These are phyloP conservation scores for Dionaea muscipula DNA, from an alignment of 179 eudicot species.

Conservation along the genomic window DNA sequence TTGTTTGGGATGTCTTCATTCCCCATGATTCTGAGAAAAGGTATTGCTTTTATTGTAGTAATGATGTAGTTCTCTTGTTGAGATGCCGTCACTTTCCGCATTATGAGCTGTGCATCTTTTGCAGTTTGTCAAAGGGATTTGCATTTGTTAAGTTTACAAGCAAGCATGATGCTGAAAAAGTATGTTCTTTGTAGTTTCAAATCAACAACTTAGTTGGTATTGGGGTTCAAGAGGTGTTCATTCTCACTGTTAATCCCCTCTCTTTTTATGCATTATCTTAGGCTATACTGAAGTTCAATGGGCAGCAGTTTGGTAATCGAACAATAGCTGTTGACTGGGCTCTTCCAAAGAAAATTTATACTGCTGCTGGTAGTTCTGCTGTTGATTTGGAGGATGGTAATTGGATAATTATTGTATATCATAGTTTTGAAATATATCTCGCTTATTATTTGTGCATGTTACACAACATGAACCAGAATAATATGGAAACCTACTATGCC, in stretches of 20 bases:
- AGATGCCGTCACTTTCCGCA: background rate
- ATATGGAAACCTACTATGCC: no score
- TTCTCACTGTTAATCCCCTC: background rate
- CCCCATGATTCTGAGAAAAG: constrained; percentile 74
- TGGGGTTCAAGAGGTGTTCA: background rate
- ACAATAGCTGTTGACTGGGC: constrained; percentile 98
- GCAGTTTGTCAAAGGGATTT: constrained; percentile 78
- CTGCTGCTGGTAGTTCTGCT: constrained; percentile 29
- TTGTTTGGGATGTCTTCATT: constrained; percentile 87
- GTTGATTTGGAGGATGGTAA: constrained; percentile 50
- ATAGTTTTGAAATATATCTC: background rate
- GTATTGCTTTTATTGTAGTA: constrained; percentile 20
- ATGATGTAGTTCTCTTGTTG: constrained; percentile 4
- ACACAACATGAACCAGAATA: no score
- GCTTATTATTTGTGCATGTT: background rate
- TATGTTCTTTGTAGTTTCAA: constrained; percentile 17
- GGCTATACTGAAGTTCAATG: constrained; percentile 88
- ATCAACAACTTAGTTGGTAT: background rate
- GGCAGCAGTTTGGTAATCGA: constrained; percentile 43
- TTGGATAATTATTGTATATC: constrained; percentile 4
- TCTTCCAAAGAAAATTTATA: constrained; percentile 67
- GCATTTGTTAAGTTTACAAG: constrained; percentile 85
- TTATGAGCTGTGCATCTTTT: constrained; percentile 10
- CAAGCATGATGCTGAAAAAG: constrained; percentile 86
- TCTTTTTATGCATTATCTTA: constrained; percentile 12